These are phyloP conservation scores for Pleoardoris graminearum DNA, from an alignment of 2,329 filamentous ascomycete species.

Conservation along the genomic window DNA sequence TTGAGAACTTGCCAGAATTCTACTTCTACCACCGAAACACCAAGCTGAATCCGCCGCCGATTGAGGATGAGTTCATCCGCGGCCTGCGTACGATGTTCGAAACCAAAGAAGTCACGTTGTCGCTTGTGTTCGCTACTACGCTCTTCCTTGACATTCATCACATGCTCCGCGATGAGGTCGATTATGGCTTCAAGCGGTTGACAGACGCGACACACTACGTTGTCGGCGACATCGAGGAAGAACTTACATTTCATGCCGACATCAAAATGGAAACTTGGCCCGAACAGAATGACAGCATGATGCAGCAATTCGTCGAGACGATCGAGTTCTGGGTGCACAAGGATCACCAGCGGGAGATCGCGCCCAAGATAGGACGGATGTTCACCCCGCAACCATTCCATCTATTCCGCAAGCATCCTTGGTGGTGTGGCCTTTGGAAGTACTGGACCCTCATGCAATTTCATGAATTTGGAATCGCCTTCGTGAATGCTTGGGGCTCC, in stretches of 20 bases:
- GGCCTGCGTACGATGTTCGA: constrained; percentile 32
- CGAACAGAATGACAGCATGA: constrained; percentile 16
- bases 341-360: constrained; percentile 6
- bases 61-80: constrained; percentile 35
- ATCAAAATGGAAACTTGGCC: constrained; percentile 21
- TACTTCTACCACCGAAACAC: constrained; percentile 22
- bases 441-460: constrained; percentile 41
- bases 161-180: constrained; percentile 28
- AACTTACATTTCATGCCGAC: constrained; percentile 20
- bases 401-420: constrained; percentile 21
- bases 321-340: constrained; percentile 14
- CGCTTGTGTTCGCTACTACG: constrained; percentile 38
- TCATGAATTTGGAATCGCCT: constrained; percentile 38
- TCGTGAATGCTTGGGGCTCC: constrained; percentile 48
- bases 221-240: constrained; percentile 11
- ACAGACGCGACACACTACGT: constrained; percentile 6
- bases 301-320: constrained; percentile 10
- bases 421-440: constrained; percentile 43
- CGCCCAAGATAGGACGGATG: constrained; percentile 1
- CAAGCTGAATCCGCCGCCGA: constrained; percentile 18
- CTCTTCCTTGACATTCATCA: constrained; percentile 44
- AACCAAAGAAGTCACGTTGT: constrained; percentile 30
- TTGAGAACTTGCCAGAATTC: constrained; percentile 38
- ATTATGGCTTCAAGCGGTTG: constrained; percentile 11
- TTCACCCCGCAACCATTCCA: constrained; percentile 9